Percentiles rank a stretch among this genome's conserved stretches.
Conservation (phyloP, 441 rosid genomes). For the Lepidium campestre region DNA sequence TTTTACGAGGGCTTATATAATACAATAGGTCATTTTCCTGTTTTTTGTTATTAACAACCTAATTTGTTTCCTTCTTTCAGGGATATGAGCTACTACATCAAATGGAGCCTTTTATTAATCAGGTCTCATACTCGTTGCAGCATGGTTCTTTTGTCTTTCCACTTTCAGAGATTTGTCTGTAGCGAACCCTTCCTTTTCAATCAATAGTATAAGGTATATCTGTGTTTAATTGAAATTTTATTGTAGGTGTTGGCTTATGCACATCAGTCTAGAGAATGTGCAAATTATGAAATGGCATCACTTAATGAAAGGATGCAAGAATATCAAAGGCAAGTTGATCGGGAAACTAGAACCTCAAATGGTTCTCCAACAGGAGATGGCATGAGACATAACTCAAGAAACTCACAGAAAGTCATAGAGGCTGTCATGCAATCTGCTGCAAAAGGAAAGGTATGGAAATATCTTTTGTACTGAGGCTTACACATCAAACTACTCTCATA, state of each 20-base stretch:
- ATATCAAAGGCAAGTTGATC: constrained; percentile 74
- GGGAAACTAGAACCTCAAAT: constrained; percentile 47
- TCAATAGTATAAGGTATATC: not conserved
- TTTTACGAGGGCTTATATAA: not conserved
- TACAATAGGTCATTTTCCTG: not conserved
- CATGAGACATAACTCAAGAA: constrained; percentile 52
- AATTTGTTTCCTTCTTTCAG: constrained; percentile 35
- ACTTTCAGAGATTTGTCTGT: not conserved
- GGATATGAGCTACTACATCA: constrained; percentile 86
- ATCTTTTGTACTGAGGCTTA: not conserved
- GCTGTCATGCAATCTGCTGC: constrained; percentile 93
- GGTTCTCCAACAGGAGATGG: constrained; percentile 58
- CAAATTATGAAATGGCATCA: constrained; percentile 83
- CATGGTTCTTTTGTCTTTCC: not conserved
- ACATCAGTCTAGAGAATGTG: constrained; percentile 87
- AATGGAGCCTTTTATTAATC: constrained; percentile 87
- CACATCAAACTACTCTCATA: not conserved
- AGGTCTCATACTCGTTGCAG: constrained; percentile 39
- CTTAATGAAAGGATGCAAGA: constrained; percentile 84
- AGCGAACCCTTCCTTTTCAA: not conserved
- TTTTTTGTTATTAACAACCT: not conserved
- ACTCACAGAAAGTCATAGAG: constrained; percentile 86
- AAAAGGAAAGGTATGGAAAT: constrained; percentile 66
- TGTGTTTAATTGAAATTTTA: constrained; percentile 2
- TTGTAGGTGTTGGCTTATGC: constrained; percentile 75